Percentiles rank a stretch among this genome's conserved stretches.
These are phyloP conservation scores for Fusarium denticulatum DNA, from an alignment of 2,329 filamentous ascomycete genomes.

Conservation along the genomic window DNA sequence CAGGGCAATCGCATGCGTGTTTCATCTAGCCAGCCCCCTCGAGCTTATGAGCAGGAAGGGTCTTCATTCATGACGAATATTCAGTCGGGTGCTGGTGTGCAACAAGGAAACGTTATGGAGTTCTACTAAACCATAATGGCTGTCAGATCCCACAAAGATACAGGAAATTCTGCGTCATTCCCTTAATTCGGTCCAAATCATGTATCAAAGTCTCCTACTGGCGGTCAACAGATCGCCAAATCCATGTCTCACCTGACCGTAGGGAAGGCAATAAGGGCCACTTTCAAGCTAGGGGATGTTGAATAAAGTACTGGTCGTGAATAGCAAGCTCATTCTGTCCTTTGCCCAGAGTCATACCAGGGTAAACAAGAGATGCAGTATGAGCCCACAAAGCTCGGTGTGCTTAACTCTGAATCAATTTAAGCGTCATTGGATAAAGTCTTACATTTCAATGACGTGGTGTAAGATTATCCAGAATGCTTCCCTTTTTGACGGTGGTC, in stretches of 20 bases:
- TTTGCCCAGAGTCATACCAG: background rate
- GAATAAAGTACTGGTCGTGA: too few relatives aligned
- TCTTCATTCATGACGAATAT: background rate
- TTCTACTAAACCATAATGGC: background rate
- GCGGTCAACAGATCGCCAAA: too few relatives aligned
- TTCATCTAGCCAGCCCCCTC: background rate
- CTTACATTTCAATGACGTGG: background rate
- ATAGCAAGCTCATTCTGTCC: accelerated
- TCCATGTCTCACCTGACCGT: accelerated
- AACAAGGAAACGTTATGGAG: background rate
- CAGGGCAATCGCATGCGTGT: background rate
- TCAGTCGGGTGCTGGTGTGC: background rate
- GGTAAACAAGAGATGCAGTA: accelerated
- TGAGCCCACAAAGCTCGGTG: too few relatives aligned
- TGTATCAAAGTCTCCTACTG: too few relatives aligned
- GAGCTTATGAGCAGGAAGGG: background rate
- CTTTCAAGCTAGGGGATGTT: too few relatives aligned
- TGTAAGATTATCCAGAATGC: background rate
- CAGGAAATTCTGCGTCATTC: background rate
- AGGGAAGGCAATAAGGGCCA: too few relatives aligned
- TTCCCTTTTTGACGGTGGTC: background rate
- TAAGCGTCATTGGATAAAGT: accelerated
- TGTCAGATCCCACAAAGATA: too few relatives aligned
- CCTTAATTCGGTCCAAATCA: accelerated
- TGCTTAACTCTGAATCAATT: accelerated